These are phyloP conservation scores for Saururus chinensis DNA, from an alignment of 164 flowering plant species.

Conservation along the genomic window DNA sequence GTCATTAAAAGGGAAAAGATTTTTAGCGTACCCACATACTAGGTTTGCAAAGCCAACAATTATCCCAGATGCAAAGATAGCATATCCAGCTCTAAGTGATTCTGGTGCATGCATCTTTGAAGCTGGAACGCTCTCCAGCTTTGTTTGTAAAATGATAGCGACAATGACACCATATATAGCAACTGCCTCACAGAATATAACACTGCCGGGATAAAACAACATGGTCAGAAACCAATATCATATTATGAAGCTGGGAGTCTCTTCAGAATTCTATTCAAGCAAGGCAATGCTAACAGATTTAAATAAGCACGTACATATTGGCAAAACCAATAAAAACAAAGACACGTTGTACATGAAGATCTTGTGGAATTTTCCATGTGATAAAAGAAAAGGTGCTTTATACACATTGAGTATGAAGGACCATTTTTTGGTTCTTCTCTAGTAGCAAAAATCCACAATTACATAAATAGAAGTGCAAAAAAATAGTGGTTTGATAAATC, in stretches of 20 bases:
- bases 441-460: too few species aligned
- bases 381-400: too few species aligned
- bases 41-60: conserved; percentile 98
- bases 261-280: not conserved
- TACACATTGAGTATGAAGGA: too few species aligned
- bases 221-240: not conserved
- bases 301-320: too few species aligned
- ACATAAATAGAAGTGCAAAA: too few species aligned
- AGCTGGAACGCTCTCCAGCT: conserved; percentile 84
- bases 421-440: too few species aligned
- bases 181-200: conserved; percentile 96
- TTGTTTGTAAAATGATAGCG: conserved; percentile 93
- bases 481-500: too few species aligned
- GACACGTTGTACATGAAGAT: too few species aligned
- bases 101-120: conserved; percentile 66
- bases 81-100: conserved; percentile 94
- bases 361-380: too few species aligned
- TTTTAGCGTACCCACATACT: conserved; percentile 63
- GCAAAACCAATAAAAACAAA: too few species aligned
- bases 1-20: not conserved
- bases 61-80: conserved; percentile 92
- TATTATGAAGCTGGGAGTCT: not conserved
- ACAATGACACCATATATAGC: conserved; percentile 98
- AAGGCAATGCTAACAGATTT: not conserved
- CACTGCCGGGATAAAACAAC: conserved; percentile 30